phyloP scores from a whole-genome alignment of 176 grass and related monocot genomes.

The Oryza longistaminata region DNA sequence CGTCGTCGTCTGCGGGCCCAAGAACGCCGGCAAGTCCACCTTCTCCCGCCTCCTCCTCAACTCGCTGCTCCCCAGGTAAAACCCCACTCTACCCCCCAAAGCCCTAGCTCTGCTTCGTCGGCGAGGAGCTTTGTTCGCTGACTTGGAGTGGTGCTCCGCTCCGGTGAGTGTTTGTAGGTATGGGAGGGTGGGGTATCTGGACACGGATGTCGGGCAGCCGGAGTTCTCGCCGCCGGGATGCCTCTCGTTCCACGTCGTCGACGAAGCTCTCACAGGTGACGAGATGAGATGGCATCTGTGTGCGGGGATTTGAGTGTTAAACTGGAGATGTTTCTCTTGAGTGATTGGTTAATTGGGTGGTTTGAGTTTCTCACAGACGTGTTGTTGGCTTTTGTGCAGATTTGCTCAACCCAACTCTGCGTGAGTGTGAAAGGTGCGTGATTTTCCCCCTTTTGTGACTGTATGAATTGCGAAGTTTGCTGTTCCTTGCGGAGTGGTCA shows the following conservation, averaged over 20 bases:
- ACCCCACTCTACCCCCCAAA: background rate
- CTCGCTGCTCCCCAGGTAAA: conserved; percentile 68
- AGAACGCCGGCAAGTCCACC: conserved; percentile 96
- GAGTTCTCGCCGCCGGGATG: conserved; percentile 85
- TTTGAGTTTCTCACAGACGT: background rate
- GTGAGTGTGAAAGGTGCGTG: conserved; percentile 54
- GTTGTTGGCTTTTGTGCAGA: conserved; percentile 48
- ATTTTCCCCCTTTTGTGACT: background rate
- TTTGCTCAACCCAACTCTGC: conserved; percentile 48
- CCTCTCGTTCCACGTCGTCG: conserved; percentile 61
- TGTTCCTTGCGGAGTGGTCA: background rate
- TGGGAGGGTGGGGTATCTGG: conserved; percentile 67
- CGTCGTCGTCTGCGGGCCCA: conserved; percentile 70
- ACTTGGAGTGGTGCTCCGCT: background rate
- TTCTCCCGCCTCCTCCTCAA: conserved; percentile 89
- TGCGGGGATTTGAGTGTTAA: background rate
- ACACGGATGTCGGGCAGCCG: conserved; percentile 83
- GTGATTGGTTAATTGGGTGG: background rate
- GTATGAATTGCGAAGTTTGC: background rate
- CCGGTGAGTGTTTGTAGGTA: conserved; percentile 36
- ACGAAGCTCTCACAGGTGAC: conserved; percentile 53
- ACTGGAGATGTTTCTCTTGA: background rate
- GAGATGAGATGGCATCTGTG: no score
- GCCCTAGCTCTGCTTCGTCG: background rate
- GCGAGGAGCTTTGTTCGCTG: background rate